phyloP scores from a whole-genome alignment of 495 filamentous ascomycete genomes.

The Parmelia sp. region DNA sequence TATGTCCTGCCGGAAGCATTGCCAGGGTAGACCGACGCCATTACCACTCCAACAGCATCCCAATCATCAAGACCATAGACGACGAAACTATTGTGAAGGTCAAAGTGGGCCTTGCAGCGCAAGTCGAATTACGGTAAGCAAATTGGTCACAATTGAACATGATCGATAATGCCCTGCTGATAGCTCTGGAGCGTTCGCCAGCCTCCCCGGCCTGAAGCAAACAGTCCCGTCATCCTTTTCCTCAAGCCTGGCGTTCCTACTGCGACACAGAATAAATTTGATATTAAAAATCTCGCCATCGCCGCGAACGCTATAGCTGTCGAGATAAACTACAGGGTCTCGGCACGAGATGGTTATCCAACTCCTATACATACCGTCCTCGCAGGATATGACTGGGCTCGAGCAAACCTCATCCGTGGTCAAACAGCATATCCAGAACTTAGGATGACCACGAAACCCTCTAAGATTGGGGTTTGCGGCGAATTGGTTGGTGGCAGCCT shows the following conservation, averaged over 20 bases:
- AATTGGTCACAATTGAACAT: background rate
- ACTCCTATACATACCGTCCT: constrained; percentile 38
- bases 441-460: constrained; percentile 16
- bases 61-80: background rate
- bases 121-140: constrained; percentile 3
- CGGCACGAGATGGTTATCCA: constrained; percentile 29
- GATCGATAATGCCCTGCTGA: background rate
- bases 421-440: background rate
- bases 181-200: constrained; percentile 16
- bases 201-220: constrained; percentile 16
- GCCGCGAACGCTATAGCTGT: constrained; percentile 31
- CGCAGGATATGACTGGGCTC: constrained; percentile 39
- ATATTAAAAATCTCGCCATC: constrained; percentile 20
- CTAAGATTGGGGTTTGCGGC: constrained; percentile 43
- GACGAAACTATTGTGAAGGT: background rate
- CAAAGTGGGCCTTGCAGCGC: background rate
- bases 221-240: constrained; percentile 32
- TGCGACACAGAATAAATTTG: background rate
- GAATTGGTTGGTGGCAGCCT: constrained; percentile 51
- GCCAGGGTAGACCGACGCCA: background rate
- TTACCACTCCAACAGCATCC: background rate
- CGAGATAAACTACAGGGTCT: constrained; percentile 34
- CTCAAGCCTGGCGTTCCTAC: constrained; percentile 28
- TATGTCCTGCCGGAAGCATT: background rate
- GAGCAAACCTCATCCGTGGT: constrained; percentile 28